A percentile compares a stretch with the other conserved stretches of the same genome.
Conservation (phyloP, 2,329 filamentous ascomycete species). For the Fusarium redolens region DNA sequence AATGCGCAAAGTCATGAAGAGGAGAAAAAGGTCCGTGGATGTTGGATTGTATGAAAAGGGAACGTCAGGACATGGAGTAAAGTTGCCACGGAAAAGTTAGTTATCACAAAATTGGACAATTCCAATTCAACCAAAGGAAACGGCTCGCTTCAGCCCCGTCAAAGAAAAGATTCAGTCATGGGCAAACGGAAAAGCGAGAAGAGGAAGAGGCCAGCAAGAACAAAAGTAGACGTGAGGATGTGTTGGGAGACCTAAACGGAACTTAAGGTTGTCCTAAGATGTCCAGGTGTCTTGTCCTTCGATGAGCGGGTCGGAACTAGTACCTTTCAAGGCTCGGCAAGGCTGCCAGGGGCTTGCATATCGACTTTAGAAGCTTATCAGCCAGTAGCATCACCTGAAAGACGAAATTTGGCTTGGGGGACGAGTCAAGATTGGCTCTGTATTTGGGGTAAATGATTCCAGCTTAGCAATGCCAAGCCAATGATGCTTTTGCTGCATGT, state of each 20-base stretch:
- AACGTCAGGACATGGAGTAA: conserved; percentile 30
- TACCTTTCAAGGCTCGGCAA: conserved; percentile 40
- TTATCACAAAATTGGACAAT: conserved; percentile 10
- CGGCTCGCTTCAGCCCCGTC: conserved; percentile 22
- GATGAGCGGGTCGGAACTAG: conserved; percentile 42
- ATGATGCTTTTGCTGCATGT: conserved; percentile 23
- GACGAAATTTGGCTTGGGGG: conserved; percentile 14
- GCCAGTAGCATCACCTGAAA: conserved; percentile 23
- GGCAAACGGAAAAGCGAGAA: conserved; percentile 19
- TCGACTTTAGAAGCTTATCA: conserved; percentile 21
- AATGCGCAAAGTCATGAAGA: conserved; percentile 43
- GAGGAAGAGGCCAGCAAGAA: conserved; percentile 30
- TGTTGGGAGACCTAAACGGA: conserved; percentile 17
- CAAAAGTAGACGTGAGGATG: conserved; percentile 25
- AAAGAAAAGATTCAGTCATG: conserved; percentile 24
- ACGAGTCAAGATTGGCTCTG: conserved; percentile 19
- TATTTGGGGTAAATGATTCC: conserved; percentile 11
- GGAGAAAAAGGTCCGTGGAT: conserved; percentile 11
- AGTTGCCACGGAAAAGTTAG: conserved; percentile 23
- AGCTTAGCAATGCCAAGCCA: conserved; percentile 17
- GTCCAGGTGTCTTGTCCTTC: conserved; percentile 44
- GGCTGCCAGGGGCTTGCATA: conserved; percentile 46
- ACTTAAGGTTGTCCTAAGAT: conserved; percentile 29
- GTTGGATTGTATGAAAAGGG: conserved; percentile 14
- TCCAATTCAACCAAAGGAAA: conserved; percentile 22